A percentile compares a stretch with the other conserved stretches of the same genome.
Evolutionary conservation across 2,329 filamentous ascomycete species (phyloP).

Genomic region (Aspergillus persii): DNA sequence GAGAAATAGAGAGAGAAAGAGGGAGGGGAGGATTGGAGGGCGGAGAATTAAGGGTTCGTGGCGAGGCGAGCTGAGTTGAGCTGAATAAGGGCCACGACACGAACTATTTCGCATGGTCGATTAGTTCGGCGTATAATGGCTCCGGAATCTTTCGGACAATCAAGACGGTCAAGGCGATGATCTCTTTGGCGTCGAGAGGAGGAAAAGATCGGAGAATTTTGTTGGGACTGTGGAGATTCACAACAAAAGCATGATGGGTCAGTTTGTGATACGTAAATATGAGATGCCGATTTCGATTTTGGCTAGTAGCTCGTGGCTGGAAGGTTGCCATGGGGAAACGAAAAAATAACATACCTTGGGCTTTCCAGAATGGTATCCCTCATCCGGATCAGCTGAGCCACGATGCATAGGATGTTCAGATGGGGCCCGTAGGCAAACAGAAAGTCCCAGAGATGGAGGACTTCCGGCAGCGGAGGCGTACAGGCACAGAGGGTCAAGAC

Average conservation of each 20-base stretch:
- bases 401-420: constrained; percentile 92
- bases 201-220: constrained; percentile 88
- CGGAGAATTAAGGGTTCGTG: too few species aligned
- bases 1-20: background rate
- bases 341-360: constrained; percentile 61
- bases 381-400: constrained; percentile 88
- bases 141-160: constrained; percentile 88
- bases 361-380: constrained; percentile 79
- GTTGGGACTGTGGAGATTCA: constrained; percentile 65
- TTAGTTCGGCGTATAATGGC: constrained; percentile 85
- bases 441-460: constrained; percentile 93
- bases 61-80: background rate
- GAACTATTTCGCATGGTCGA: constrained; percentile 68
- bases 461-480: constrained; percentile 90
- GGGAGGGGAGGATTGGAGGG: background rate
- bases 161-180: constrained; percentile 80
- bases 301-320: background rate
- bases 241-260: constrained; percentile 6
- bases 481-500: constrained; percentile 94
- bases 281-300: background rate
- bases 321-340: background rate
- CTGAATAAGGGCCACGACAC: background rate
- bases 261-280: constrained; percentile 1
- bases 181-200: constrained; percentile 74
- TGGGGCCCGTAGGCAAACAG: constrained; percentile 94